Percentiles rank a stretch among this genome's conserved stretches.
These are phyloP conservation scores for Amphichorda felina DNA, from an alignment of 2,329 filamentous ascomycete species.

Conservation along the genomic window DNA sequence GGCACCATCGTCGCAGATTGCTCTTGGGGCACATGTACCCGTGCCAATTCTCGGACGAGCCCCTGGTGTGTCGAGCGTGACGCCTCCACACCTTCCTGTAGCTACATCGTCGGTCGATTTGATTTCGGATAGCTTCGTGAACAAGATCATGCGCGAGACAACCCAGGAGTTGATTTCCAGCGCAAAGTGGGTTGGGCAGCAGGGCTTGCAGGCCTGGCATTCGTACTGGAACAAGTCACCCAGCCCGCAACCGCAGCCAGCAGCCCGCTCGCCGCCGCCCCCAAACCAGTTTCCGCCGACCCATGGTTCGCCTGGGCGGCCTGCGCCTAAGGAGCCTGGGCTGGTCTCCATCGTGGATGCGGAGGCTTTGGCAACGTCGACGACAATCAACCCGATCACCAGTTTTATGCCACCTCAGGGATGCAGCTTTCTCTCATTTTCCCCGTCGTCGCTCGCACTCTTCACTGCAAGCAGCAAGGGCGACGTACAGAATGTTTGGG, in stretches of 20 bases:
- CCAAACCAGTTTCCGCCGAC: slow-evolving; percentile 59
- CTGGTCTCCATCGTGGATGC: slow-evolving; percentile 67
- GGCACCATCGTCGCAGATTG: slow-evolving; percentile 56
- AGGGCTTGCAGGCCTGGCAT: slow-evolving; percentile 67
- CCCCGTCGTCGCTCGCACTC: slow-evolving; percentile 59
- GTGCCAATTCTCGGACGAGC: slow-evolving; percentile 42
- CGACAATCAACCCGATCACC: slow-evolving; percentile 48
- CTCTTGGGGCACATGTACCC: slow-evolving; percentile 54
- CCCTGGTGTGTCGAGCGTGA: slow-evolving; percentile 45
- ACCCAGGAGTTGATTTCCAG: slow-evolving; percentile 68
- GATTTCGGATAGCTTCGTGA: slow-evolving; percentile 60
- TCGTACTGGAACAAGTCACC: slow-evolving; percentile 61
- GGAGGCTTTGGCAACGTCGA: slow-evolving; percentile 41
- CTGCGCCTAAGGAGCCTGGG: slow-evolving; percentile 52
- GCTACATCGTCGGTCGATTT: slow-evolving; percentile 59
- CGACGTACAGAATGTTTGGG: slow-evolving; percentile 76
- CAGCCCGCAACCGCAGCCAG: slow-evolving; percentile 26
- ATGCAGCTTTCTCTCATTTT: slow-evolving; percentile 72
- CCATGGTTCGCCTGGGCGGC: slow-evolving; percentile 50
- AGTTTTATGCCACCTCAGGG: slow-evolving; percentile 63
- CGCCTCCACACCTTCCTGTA: slow-evolving; percentile 57
- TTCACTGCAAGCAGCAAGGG: slow-evolving; percentile 75
- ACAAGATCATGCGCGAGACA: slow-evolving; percentile 66
- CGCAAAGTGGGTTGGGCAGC: slow-evolving; percentile 65
- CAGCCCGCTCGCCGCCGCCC: slow-evolving; percentile 15